Evolutionary conservation across 176 grass and related monocot species (phyloP).

Genomic region (Triticum timopheevii): DNA sequence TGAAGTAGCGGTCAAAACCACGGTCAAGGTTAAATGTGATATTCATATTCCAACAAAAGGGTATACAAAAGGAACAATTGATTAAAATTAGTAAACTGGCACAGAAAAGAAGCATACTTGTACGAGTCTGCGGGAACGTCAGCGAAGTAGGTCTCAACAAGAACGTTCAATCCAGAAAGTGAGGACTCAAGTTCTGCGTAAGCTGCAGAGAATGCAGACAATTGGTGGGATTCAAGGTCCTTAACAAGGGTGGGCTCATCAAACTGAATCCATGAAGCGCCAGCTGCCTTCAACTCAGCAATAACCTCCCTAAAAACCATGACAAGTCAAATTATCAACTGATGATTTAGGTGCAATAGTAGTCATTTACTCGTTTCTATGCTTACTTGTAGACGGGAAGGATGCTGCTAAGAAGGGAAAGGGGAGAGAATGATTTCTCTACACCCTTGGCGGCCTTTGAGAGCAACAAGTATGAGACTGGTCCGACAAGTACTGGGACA

Average conservation of each 20-base stretch:
- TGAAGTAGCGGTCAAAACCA: slow-evolving; percentile 34
- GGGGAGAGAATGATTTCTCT: slow-evolving; percentile 81
- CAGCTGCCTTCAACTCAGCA: slow-evolving; percentile 83
- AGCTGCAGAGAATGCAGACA: slow-evolving; percentile 74
- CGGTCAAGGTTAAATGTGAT: background rate
- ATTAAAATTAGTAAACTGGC: slow-evolving; percentile 12
- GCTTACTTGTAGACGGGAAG: slow-evolving; percentile 91
- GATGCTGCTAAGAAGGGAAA: slow-evolving; percentile 80
- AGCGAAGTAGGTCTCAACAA: slow-evolving; percentile 93
- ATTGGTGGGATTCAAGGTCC: slow-evolving; percentile 72
- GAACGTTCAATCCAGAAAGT: slow-evolving; percentile 72
- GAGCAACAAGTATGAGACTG: slow-evolving; percentile 93
- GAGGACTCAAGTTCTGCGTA: slow-evolving; percentile 68
- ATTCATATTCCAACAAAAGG: background rate
- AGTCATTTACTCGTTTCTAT: slow-evolving; percentile 3
- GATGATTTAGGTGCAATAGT: background rate
- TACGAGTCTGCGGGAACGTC: slow-evolving; percentile 74
- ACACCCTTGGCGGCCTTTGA: slow-evolving; percentile 90
- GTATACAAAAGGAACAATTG: background rate
- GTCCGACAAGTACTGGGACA: slow-evolving; percentile 76
- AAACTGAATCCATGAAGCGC: slow-evolving; percentile 92
- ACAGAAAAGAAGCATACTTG: slow-evolving; percentile 51
- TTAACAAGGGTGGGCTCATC: slow-evolving; percentile 89
- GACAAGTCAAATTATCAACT: slow-evolving; percentile 30
- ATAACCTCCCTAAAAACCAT: slow-evolving; percentile 68